phyloP scores from a whole-genome alignment of 2,329 filamentous ascomycete genomes.

The Nemania abortiva region DNA sequence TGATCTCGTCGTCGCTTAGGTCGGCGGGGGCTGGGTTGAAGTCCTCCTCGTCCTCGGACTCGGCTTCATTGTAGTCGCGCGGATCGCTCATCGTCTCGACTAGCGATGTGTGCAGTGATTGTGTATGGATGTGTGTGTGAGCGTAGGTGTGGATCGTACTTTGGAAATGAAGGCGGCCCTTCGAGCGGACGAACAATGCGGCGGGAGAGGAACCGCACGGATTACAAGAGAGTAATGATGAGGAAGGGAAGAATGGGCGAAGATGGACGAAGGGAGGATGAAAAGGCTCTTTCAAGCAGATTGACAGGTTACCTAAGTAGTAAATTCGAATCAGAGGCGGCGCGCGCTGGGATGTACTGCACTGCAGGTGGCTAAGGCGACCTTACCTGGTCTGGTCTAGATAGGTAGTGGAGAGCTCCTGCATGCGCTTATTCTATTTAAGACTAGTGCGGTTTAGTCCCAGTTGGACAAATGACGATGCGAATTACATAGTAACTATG shows the following conservation, averaged over 20 bases:
- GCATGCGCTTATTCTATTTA: neutral
- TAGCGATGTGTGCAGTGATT: constrained; percentile 23
- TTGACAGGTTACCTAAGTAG: neutral
- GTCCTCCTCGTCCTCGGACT: constrained; percentile 83
- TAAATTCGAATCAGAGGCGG: neutral
- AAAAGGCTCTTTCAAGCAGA: constrained; percentile 12
- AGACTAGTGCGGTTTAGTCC: neutral
- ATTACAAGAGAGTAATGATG: constrained; percentile 14
- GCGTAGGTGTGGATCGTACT: neutral
- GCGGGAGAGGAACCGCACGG: neutral
- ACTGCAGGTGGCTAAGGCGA: neutral
- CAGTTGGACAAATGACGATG: constrained; percentile 1
- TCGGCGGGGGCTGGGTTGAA: constrained; percentile 87
- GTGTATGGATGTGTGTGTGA: neutral
- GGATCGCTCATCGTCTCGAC: constrained; percentile 60
- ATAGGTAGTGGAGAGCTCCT: neutral
- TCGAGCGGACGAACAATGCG: neutral
- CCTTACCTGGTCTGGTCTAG: neutral
- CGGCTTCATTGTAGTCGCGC: constrained; percentile 61
- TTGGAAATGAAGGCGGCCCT: neutral
- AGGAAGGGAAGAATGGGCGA: too few relatives aligned
- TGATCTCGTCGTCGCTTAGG: constrained; percentile 77
- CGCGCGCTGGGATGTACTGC: neutral
- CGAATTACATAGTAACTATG: too few relatives aligned
- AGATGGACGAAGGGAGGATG: neutral